Evolutionary conservation across 352 stramenopile genomes (phyloP).

Genomic region (Phytopythium litorale): DNA sequence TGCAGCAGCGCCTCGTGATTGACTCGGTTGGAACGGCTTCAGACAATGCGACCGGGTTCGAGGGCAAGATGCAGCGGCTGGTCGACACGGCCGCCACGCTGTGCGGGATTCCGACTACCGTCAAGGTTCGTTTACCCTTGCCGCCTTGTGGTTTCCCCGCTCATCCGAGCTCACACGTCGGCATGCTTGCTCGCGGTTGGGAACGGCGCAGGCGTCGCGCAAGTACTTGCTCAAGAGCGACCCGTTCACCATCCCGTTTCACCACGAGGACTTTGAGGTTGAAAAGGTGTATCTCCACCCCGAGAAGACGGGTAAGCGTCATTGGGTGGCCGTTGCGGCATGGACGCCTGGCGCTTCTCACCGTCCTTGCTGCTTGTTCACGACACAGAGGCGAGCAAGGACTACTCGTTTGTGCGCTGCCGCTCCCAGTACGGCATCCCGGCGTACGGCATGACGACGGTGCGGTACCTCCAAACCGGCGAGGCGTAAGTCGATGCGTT

Average conservation of each 20-base stretch:
- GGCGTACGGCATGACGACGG: slow-evolving; percentile 84
- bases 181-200: background rate
- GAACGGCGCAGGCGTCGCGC: slow-evolving; percentile 32
- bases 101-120: slow-evolving; percentile 71
- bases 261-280: slow-evolving; percentile 85
- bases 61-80: slow-evolving; percentile 86
- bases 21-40: background rate
- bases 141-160: background rate
- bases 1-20: background rate
- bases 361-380: slow-evolving; percentile 3
- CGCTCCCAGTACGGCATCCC: slow-evolving; percentile 82
- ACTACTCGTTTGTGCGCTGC: slow-evolving; percentile 85
- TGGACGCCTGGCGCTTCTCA: slow-evolving; percentile 1
- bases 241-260: slow-evolving; percentile 58
- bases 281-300: slow-evolving; percentile 85
- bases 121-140: slow-evolving; percentile 27
- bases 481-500: slow-evolving; percentile 53
- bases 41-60: slow-evolving; percentile 84
- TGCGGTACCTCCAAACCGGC: slow-evolving; percentile 72
- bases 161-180: background rate
- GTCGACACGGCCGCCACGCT: slow-evolving; percentile 70
- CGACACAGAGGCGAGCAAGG: slow-evolving; percentile 63
- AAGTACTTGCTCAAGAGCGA: slow-evolving; percentile 67
- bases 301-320: slow-evolving; percentile 43
- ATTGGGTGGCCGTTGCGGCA: background rate